Conservation (phyloP, 2,329 filamentous ascomycete genomes). For the Blastomyces parvus region DNA sequence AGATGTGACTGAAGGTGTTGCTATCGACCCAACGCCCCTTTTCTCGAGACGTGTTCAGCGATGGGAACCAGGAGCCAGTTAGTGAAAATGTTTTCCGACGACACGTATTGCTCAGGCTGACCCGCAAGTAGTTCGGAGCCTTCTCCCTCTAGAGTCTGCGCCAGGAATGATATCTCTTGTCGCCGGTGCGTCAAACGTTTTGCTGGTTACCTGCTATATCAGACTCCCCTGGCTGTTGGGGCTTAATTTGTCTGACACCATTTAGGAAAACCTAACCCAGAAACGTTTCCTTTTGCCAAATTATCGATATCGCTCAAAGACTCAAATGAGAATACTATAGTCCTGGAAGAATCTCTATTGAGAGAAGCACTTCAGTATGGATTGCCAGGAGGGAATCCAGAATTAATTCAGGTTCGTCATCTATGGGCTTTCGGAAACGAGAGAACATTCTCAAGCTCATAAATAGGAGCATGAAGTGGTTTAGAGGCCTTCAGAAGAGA, state of each 20-base stretch:
- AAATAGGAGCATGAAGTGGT: background rate
- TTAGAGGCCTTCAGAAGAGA: slow-evolving; percentile 5
- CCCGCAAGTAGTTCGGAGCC: background rate
- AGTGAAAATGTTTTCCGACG: background rate
- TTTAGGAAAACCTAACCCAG: background rate
- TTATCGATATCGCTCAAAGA: background rate
- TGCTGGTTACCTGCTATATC: background rate
- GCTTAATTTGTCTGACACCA: background rate
- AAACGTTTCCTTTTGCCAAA: background rate
- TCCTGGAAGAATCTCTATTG: background rate
- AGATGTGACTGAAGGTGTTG: background rate
- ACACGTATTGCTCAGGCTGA: background rate
- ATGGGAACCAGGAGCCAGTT: background rate
- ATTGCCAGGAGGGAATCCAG: background rate
- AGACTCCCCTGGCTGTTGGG: background rate
- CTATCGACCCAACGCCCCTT: background rate
- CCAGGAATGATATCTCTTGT: slow-evolving; percentile 2
- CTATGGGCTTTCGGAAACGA: background rate
- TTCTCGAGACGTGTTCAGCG: background rate
- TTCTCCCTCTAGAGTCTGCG: background rate
- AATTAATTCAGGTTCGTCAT: background rate
- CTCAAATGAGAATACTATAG: background rate
- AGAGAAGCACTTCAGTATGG: background rate
- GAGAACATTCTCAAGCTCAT: background rate
- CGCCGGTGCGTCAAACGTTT: background rate